Percentiles rank a stretch among this genome's conserved stretches.
phyloP scores from a whole-genome alignment of 1,139 yeast species.

The Geotrichum carabidarum region DNA sequence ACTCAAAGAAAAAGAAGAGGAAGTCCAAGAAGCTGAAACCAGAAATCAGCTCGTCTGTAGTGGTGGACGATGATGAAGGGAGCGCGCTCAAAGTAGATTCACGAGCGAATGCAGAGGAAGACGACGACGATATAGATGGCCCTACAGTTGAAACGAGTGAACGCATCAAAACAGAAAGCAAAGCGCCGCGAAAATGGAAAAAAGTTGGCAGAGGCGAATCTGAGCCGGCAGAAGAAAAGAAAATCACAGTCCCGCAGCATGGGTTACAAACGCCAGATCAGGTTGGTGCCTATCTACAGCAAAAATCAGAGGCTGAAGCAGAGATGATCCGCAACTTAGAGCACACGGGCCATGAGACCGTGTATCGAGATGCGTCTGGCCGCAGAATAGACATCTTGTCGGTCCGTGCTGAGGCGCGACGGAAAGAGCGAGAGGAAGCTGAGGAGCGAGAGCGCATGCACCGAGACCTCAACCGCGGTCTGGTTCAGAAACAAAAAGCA shows the following conservation, averaged over 20 bases:
- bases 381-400: conserved; percentile 42
- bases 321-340: conserved; percentile 8
- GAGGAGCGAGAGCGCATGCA: conserved; percentile 30
- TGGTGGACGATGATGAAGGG: conserved; percentile 28
- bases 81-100: conserved; percentile 20
- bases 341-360: conserved; percentile 37
- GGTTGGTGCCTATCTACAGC: conserved; percentile 37
- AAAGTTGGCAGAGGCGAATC: conserved; percentile 14
- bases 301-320: conserved; percentile 19
- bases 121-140: conserved; percentile 18
- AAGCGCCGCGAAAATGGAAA: conserved; percentile 27
- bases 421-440: conserved; percentile 31
- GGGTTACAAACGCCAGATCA: conserved; percentile 46
- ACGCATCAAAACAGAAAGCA: conserved; percentile 35
- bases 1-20: conserved; percentile 24
- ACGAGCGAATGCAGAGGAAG: conserved; percentile 24
- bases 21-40: conserved; percentile 23
- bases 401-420: conserved; percentile 31
- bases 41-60: conserved; percentile 15
- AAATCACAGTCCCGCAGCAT: conserved; percentile 22
- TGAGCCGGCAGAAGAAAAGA: conserved; percentile 1
- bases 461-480: conserved; percentile 43
- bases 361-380: conserved; percentile 60
- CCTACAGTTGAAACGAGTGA: conserved; percentile 7
- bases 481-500: conserved; percentile 40